A percentile compares a stretch with the other conserved stretches of the same genome.
phyloP scores from a whole-genome alignment of 2,329 filamentous ascomycete species.

The Zymoseptoria crescenta region DNA sequence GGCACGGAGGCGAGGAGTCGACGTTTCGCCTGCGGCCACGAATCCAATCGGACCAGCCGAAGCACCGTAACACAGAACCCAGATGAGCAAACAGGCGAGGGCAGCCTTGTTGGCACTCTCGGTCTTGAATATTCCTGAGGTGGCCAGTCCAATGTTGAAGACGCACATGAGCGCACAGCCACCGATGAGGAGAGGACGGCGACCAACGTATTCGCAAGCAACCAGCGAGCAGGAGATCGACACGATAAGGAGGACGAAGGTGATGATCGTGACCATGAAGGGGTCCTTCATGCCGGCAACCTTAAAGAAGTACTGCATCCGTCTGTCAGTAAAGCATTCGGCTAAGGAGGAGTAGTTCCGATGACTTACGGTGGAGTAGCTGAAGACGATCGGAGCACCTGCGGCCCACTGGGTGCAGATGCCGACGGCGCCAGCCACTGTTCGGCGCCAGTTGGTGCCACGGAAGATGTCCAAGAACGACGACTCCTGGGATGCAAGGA shows the following conservation, averaged over 20 bases:
- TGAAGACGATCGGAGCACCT: conserved; percentile 14
- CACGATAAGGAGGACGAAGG: conserved; percentile 32
- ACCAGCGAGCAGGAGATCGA: conserved; percentile 17
- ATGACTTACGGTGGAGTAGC: conserved; percentile 10
- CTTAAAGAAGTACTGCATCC: conserved; percentile 12
- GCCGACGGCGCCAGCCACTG: conserved; percentile 12
- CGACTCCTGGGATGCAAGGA: conserved; percentile 1
- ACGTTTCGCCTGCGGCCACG: conserved; percentile 10
- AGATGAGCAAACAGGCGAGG: conserved; percentile 11
- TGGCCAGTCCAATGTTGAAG: conserved; percentile 11
- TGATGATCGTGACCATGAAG: conserved; percentile 23
- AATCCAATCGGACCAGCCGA: conserved; percentile 14
- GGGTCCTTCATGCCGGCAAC: conserved; percentile 13
- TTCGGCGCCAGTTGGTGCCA: conserved; percentile 13
- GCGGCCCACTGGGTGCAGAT: conserved; percentile 16
- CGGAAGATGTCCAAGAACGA: conserved; percentile 14
- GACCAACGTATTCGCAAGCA: conserved; percentile 12
- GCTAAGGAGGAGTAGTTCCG: neutral
- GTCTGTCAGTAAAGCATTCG: neutral
- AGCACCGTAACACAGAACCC: conserved; percentile 14
- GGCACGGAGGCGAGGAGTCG: conserved; percentile 10
- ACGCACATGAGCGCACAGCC: conserved; percentile 13
- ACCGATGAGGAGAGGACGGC: conserved; percentile 10
- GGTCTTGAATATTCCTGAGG: conserved; percentile 7
- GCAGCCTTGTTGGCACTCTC: conserved; percentile 8